Evolutionary conservation across 2,329 filamentous ascomycete genomes (phyloP).

Genomic region (Epichloe festucae): DNA sequence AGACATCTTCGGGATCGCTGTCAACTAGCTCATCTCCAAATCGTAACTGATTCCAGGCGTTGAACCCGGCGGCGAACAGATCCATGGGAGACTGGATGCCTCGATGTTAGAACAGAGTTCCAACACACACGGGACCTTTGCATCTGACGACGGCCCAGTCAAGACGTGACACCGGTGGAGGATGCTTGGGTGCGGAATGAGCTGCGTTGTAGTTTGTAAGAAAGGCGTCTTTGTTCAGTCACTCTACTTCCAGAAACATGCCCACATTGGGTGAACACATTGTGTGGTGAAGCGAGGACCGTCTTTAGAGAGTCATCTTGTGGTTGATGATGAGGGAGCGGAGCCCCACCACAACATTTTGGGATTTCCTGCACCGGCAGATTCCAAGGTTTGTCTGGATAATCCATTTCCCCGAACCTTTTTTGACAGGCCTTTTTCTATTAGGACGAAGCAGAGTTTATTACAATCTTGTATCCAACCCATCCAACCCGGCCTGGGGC

Average conservation of each 20-base stretch:
- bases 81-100: constrained; percentile 22
- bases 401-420: too few relatives aligned
- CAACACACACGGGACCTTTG: not conserved
- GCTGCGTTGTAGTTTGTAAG: not conserved
- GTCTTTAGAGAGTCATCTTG: too few relatives aligned
- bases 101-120: not conserved
- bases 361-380: not conserved
- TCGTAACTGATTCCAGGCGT: constrained; percentile 43
- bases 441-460: too few relatives aligned
- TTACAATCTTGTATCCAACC: too few relatives aligned
- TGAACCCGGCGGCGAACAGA: constrained; percentile 43
- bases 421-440: too few relatives aligned
- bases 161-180: not conserved
- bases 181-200: not conserved
- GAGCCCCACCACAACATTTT: not conserved
- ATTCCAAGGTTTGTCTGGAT: too few relatives aligned
- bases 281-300: too few relatives aligned
- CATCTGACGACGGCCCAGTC: not conserved
- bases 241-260: too few relatives aligned
- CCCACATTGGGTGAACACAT: too few relatives aligned
- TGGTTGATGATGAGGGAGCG: too few relatives aligned
- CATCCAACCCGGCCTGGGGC: not conserved
- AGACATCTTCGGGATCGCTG: constrained; percentile 32
- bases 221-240: too few relatives aligned
- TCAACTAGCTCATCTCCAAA: constrained; percentile 17